A percentile compares a stretch with the other conserved stretches of the same genome.
These are phyloP conservation scores for Blastobotrys apis DNA, from an alignment of 1,139 yeast species.

Conservation along the genomic window DNA sequence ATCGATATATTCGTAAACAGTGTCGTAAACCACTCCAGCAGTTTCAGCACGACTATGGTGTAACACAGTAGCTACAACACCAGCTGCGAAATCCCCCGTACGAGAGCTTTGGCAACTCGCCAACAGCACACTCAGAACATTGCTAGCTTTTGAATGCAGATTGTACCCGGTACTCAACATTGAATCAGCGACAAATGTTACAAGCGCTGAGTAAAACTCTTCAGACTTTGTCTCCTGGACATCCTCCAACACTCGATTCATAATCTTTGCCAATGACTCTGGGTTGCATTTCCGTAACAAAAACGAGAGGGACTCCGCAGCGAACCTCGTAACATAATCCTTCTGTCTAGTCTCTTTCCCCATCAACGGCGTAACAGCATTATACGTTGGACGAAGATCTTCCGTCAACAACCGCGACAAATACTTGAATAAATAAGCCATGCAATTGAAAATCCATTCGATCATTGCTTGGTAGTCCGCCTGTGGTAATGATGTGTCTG, in stretches of 20 bases:
- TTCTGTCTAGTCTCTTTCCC: constrained; percentile 44
- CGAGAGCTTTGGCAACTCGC: neutral
- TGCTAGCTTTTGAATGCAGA: constrained; percentile 65
- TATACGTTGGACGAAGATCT: constrained; percentile 66
- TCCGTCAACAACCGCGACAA: constrained; percentile 58
- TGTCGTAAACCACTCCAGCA: constrained; percentile 41
- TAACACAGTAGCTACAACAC: constrained; percentile 42
- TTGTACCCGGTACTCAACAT: constrained; percentile 67
- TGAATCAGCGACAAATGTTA: constrained; percentile 66
- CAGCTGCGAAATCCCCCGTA: constrained; percentile 20
- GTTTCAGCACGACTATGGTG: constrained; percentile 58
- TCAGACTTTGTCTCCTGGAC: constrained; percentile 40
- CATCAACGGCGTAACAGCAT: constrained; percentile 60
- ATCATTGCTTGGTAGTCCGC: constrained; percentile 32
- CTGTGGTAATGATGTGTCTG: constrained; percentile 6
- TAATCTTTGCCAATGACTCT: constrained; percentile 45
- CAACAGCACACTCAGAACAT: constrained; percentile 45
- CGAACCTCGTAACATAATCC: constrained; percentile 69
- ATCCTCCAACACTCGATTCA: constrained; percentile 50
- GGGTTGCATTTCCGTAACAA: constrained; percentile 64
- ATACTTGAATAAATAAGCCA: constrained; percentile 88
- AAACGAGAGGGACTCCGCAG: constrained; percentile 88
- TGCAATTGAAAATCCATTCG: constrained; percentile 79
- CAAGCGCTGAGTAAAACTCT: constrained; percentile 53
- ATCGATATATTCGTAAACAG: constrained; percentile 24